These are phyloP conservation scores for Trametes coccinea DNA, from an alignment of 768 basidiomycete species.

Conservation along the genomic window DNA sequence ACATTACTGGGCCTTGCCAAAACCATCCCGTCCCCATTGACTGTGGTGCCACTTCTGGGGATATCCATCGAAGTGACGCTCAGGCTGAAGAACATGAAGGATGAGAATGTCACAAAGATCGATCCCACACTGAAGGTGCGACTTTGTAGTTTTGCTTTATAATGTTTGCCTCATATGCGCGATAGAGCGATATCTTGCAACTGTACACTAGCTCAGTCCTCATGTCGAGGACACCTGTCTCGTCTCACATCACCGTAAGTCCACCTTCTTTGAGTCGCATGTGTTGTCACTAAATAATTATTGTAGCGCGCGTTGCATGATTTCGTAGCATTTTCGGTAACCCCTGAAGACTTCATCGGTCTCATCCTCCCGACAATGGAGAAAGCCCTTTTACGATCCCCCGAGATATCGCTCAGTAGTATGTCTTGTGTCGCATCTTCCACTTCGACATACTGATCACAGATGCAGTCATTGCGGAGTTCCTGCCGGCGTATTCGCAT, in stretches of 20 bases:
- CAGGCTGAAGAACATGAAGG: constrained; percentile 59
- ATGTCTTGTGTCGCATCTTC: constrained; percentile 23
- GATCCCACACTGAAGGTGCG: constrained; percentile 49
- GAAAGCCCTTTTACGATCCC: constrained; percentile 78
- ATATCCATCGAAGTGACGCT: constrained; percentile 69
- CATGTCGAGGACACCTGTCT: constrained; percentile 64
- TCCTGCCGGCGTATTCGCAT: constrained; percentile 56
- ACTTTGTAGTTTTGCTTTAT: constrained; percentile 1
- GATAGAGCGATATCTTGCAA: constrained; percentile 56
- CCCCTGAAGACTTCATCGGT: constrained; percentile 49
- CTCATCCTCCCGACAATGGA: constrained; percentile 72
- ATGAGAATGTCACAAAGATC: constrained; percentile 43
- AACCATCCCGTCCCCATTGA: constrained; percentile 43
- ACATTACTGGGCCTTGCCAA: constrained; percentile 55
- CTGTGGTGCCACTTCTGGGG: constrained; percentile 58
- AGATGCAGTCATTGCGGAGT: constrained; percentile 52
- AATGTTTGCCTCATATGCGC: background rate
- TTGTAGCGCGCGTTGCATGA: constrained; percentile 55
- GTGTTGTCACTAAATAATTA: constrained; percentile 1
- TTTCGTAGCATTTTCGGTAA: constrained; percentile 57
- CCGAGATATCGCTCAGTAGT: constrained; percentile 75
- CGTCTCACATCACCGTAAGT: constrained; percentile 59
- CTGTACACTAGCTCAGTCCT: constrained; percentile 64
- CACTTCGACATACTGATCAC: background rate
- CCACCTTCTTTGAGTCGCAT: background rate